Conservation (phyloP, 2,329 filamentous ascomycete species). For the Volutella citrinella region DNA sequence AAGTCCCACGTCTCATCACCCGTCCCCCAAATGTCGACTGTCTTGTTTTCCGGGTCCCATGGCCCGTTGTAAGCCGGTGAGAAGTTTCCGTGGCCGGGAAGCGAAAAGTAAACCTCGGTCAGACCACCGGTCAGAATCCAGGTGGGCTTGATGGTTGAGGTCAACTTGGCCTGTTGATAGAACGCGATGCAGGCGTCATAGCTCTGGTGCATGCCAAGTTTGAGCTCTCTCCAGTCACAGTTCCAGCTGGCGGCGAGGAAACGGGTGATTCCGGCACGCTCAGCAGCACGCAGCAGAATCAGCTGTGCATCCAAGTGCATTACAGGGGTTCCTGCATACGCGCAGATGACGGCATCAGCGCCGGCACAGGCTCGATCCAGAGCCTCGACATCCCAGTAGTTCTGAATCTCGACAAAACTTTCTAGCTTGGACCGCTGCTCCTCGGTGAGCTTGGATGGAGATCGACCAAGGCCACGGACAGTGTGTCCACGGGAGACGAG, state of each 20-base stretch:
- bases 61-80: too few species aligned
- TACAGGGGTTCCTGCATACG: too few species aligned
- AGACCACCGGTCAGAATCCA: constrained; percentile 2
- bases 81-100: background rate
- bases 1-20: too few species aligned
- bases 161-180: constrained; percentile 2
- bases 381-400: background rate
- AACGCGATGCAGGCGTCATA: constrained; percentile 7
- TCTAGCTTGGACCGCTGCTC: background rate
- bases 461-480: constrained; percentile 1
- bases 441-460: background rate
- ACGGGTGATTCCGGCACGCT: constrained; percentile 5
- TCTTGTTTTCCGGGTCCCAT: too few species aligned
- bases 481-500: background rate
- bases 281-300: constrained; percentile 5
- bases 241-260: constrained; percentile 7
- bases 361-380: too few species aligned
- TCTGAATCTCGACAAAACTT: background rate
- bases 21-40: too few species aligned
- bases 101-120: background rate
- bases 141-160: constrained; percentile 2
- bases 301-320: constrained; percentile 6
- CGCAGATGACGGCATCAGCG: too few species aligned
- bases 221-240: constrained; percentile 5
- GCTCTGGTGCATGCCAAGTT: constrained; percentile 3